Evolutionary conservation across 2,329 filamentous ascomycete genomes (phyloP), one percentile per base, ranked within the genome.

Genomic region (Beauveria bassiana): DNA sequence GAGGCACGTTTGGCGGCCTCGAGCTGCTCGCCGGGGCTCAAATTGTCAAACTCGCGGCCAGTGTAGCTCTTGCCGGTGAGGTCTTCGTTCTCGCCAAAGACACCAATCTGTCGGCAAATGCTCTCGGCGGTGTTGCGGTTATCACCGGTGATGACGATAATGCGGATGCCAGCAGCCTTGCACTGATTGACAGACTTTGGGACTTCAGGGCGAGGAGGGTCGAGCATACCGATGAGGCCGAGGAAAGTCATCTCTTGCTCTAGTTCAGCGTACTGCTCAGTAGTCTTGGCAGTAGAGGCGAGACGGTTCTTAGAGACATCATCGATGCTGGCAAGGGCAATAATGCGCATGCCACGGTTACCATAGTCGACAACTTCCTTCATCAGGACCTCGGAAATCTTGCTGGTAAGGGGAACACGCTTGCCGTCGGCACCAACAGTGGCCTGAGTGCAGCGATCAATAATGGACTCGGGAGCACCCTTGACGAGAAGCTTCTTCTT

Each of bases 71-170:
- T 98, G 69, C 93, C 93, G 49, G 80, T 85, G 28, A 98, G 82
- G 70, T 97, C 84, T 74, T 98, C 93, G 64, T 88, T 77, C 66
- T 83, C 77, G 18, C 86, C 88, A 74, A 99, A 99, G 58, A 99
- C 87, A 64, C 95, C 95, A 73, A 99, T 99, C 74, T 96, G 90
- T 69, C 93, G 89, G 79, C 95, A 99, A 72, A 99, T 97, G 64
- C 91, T 93, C 79, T 99, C 95, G 9, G 95, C 95, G 3, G 95
- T 99, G 78, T 96, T 96, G 72, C 89, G 92, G 78, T 96, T 99
- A 77, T 99, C 95, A 70, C 95, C 95, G 59, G 95, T 99, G 75
- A 99, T 97, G 66, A 99, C 95, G 68, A 99, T 91, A 55, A 99
- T 91, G 64, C 95, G 89, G 69, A 99, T 98, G 68, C 95, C 95